Evolutionary conservation across 441 rosid species (phyloP).

Genomic region (Pelargonium fulgidum): DNA sequence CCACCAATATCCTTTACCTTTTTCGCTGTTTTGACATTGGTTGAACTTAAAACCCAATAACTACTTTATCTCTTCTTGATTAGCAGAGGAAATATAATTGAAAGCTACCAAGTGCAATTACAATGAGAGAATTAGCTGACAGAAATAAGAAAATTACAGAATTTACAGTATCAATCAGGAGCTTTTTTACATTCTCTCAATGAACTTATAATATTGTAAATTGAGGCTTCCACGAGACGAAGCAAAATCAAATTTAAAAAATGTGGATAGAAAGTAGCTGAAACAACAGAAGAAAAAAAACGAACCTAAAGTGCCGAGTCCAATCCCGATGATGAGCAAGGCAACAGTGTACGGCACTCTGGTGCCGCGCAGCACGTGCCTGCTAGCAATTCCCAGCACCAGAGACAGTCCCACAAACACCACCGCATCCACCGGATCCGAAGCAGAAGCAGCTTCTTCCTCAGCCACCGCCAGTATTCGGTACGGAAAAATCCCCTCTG

Average conservation of each 20-base stretch:
- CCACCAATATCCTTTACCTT: neutral
- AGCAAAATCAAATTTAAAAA: neutral
- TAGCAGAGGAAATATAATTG: neutral
- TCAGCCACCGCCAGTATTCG: conserved; percentile 13
- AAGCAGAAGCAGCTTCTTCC: conserved; percentile 12
- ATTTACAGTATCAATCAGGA: neutral
- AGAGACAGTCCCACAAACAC: conserved; percentile 65
- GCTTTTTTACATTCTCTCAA: neutral
- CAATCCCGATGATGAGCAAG: conserved; percentile 71
- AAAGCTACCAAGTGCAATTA: neutral
- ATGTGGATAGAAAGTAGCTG: neutral
- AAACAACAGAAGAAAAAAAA: neutral
- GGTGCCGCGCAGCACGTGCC: conserved; percentile 76
- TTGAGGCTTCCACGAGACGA: too few relatives aligned
- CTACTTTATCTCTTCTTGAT: neutral
- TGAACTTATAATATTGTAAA: too few relatives aligned
- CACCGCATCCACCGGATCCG: conserved; percentile 56
- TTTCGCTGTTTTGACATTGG: neutral
- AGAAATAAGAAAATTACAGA: neutral
- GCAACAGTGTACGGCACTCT: conserved; percentile 91
- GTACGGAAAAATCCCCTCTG: conserved; percentile 14
- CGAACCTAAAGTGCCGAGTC: conserved; percentile 74
- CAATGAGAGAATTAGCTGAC: neutral
- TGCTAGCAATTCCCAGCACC: conserved; percentile 65
- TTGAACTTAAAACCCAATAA: neutral